These are phyloP conservation scores for Fusarium sp. DNA, from an alignment of 2,329 filamentous ascomycete genomes.

Conservation along the genomic window DNA sequence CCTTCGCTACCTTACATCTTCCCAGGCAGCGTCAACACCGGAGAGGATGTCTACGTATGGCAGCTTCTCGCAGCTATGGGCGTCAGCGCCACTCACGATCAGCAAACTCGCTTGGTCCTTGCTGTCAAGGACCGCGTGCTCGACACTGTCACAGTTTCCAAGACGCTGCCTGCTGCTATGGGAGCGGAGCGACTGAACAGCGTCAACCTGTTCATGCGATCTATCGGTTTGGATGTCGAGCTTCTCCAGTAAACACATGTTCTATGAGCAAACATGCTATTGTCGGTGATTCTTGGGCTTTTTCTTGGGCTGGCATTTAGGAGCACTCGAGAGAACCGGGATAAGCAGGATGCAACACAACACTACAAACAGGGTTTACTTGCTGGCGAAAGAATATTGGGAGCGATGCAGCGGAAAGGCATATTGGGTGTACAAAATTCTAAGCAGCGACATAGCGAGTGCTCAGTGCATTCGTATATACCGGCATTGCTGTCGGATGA, in stretches of 20 bases:
- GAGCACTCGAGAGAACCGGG: slow-evolving; percentile 38
- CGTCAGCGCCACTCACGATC: slow-evolving; percentile 90
- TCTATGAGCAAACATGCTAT: slow-evolving; percentile 29
- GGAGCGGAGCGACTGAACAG: slow-evolving; percentile 85
- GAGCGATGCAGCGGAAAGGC: slow-evolving; percentile 20
- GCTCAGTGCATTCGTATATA: slow-evolving; percentile 32
- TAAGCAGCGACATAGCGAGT: slow-evolving; percentile 27
- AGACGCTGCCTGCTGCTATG: slow-evolving; percentile 89
- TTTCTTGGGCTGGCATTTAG: slow-evolving; percentile 43
- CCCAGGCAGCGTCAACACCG: slow-evolving; percentile 88
- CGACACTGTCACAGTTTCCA: slow-evolving; percentile 89
- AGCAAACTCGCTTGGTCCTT: slow-evolving; percentile 93
- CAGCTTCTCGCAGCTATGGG: slow-evolving; percentile 96
- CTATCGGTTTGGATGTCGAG: slow-evolving; percentile 98
- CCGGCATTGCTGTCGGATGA: slow-evolving; percentile 32
- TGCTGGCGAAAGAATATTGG: slow-evolving; percentile 38
- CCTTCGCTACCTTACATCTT: slow-evolving; percentile 87
- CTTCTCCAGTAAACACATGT: slow-evolving; percentile 57
- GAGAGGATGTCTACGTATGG: slow-evolving; percentile 97
- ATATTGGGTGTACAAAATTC: slow-evolving; percentile 40
- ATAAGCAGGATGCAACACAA: slow-evolving; percentile 28
- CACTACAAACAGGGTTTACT: slow-evolving; percentile 28
- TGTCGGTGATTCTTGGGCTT: slow-evolving; percentile 43
- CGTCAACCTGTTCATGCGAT: slow-evolving; percentile 98
- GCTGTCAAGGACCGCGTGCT: slow-evolving; percentile 98